Evolutionary conservation across 352 stramenopile species (phyloP).

Genomic region (Thraustochytrium sp.): DNA sequence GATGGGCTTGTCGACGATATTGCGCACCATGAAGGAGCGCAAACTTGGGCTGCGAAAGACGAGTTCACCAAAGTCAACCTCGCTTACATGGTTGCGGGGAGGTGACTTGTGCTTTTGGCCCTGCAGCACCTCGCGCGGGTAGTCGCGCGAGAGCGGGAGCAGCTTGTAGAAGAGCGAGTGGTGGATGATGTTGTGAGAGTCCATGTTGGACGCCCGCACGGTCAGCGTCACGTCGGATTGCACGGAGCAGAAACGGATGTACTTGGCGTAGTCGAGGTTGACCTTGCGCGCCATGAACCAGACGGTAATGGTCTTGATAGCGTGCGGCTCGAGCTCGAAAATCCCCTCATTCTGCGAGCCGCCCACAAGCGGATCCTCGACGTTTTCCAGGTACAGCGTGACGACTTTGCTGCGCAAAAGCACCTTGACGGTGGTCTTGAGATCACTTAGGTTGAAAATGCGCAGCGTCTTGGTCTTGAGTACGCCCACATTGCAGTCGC

Average conservation of each 20-base stretch:
- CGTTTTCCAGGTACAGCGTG: constrained; percentile 13
- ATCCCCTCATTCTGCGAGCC: neutral
- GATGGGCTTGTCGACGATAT: constrained; percentile 27
- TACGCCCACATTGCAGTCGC: constrained; percentile 25
- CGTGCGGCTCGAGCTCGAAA: neutral
- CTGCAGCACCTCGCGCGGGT: constrained; percentile 6
- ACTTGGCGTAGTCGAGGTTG: constrained; percentile 17
- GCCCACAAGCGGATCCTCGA: neutral
- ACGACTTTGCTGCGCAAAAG: constrained; percentile 17
- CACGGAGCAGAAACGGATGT: neutral
- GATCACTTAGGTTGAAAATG: neutral
- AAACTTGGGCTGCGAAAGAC: constrained; percentile 4
- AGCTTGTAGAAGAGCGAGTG: constrained; percentile 35
- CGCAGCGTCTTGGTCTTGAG: constrained; percentile 35
- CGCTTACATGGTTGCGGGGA: neutral
- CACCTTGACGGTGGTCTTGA: neutral
- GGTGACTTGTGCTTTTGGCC: constrained; percentile 19
- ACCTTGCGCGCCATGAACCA: constrained; percentile 37
- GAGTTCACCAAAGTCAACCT: constrained; percentile 34
- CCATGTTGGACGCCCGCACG: constrained; percentile 23
- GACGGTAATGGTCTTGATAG: neutral
- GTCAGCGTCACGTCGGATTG: neutral
- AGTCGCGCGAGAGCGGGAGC: neutral
- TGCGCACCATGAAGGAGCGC: constrained; percentile 14
- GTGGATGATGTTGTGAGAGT: constrained; percentile 43